These are phyloP conservation scores for Sclerotinia glacialis DNA, from an alignment of 2,329 filamentous ascomycete species.

Conservation along the genomic window DNA sequence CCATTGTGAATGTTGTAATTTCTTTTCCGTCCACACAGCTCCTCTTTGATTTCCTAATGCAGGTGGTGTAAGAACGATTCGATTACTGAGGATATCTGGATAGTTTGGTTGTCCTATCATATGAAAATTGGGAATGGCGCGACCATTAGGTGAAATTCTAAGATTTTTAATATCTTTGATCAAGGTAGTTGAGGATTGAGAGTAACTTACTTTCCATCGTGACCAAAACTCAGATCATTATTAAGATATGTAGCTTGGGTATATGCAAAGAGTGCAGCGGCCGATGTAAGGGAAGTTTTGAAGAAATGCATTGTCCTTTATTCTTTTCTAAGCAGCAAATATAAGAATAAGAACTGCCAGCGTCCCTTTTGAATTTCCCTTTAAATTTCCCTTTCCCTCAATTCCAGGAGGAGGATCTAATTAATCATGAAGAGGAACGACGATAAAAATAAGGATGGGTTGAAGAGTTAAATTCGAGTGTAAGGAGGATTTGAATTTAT, in stretches of 20 bases:
- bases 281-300: conserved; percentile 31
- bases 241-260: conserved; percentile 38
- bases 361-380: conserved; percentile 2
- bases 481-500: not conserved
- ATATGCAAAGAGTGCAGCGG: conserved; percentile 33
- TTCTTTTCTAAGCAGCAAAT: not conserved
- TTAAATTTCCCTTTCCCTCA: conserved; percentile 3
- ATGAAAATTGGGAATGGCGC: conserved; percentile 37
- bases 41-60: conserved; percentile 82
- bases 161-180: conserved; percentile 20
- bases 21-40: conserved; percentile 72
- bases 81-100: conserved; percentile 76
- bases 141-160: conserved; percentile 38
- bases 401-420: conserved; percentile 9
- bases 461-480: not conserved
- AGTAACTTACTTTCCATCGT: conserved; percentile 39
- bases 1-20: conserved; percentile 68
- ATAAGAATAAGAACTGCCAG: conserved; percentile 20
- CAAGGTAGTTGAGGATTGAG: not conserved
- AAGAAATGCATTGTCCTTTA: conserved; percentile 20
- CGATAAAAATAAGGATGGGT: not conserved
- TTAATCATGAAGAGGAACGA: conserved; percentile 11
- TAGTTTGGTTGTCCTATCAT: conserved; percentile 46
- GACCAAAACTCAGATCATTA: conserved; percentile 46
- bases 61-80: conserved; percentile 85